Conservation (phyloP, 768 basidiomycete genomes). For the Mycena polygramma region DNA sequence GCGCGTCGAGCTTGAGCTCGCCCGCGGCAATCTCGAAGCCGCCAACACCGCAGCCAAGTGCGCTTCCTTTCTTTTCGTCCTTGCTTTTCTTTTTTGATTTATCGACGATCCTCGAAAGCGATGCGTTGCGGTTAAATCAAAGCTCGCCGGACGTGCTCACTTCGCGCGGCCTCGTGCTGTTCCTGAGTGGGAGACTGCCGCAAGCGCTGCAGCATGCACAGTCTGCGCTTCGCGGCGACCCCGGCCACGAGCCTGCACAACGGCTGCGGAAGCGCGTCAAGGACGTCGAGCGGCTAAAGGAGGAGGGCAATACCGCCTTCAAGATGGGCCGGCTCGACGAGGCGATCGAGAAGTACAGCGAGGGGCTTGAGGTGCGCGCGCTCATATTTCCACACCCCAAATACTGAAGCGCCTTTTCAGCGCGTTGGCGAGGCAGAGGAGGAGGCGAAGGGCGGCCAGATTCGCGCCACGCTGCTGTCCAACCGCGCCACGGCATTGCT, state of each 20-base stretch:
- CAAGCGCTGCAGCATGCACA: slow-evolving; percentile 79
- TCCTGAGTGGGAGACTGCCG: slow-evolving; percentile 77
- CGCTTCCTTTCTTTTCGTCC: slow-evolving; percentile 45
- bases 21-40: slow-evolving; percentile 78
- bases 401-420: slow-evolving; percentile 48
- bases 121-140: slow-evolving; percentile 77
- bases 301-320: slow-evolving; percentile 86
- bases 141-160: slow-evolving; percentile 86
- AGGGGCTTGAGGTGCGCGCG: slow-evolving; percentile 73
- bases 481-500: slow-evolving; percentile 88
- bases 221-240: slow-evolving; percentile 83
- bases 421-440: slow-evolving; percentile 75
- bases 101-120: slow-evolving; percentile 56
- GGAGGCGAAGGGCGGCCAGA: slow-evolving; percentile 84
- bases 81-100: slow-evolving; percentile 1
- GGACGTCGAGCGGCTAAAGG: slow-evolving; percentile 86
- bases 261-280: slow-evolving; percentile 83
- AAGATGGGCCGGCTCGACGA: slow-evolving; percentile 70
- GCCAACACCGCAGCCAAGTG: slow-evolving; percentile 83
- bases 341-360: slow-evolving; percentile 77
- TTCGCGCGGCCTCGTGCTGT: slow-evolving; percentile 83
- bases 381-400: background rate
- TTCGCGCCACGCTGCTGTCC: slow-evolving; percentile 83
- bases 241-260: slow-evolving; percentile 78
- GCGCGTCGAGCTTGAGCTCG: slow-evolving; percentile 84